phyloP scores from a whole-genome alignment of 306 rosid genomes.

The Cicer yamashitae region DNA sequence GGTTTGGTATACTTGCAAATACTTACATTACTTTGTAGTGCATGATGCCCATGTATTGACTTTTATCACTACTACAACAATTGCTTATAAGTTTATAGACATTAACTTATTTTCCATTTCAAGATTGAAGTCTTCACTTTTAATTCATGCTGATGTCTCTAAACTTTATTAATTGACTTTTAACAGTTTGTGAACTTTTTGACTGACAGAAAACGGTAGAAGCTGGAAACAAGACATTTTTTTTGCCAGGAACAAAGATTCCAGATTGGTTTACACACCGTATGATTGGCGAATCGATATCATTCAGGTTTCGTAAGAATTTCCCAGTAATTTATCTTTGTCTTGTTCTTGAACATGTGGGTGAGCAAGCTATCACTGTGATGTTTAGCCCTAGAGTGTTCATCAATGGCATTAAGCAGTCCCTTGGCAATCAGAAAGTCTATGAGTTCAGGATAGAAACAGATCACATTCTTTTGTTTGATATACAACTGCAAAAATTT shows the following conservation, averaged over 20 bases:
- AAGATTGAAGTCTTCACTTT: too few species aligned
- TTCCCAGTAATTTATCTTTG: slow-evolving; percentile 7
- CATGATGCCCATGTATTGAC: too few species aligned
- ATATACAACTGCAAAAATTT: background rate
- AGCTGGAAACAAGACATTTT: slow-evolving; percentile 3
- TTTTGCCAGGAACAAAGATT: slow-evolving; percentile 22
- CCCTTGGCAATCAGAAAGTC: background rate
- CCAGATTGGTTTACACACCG: slow-evolving; percentile 28
- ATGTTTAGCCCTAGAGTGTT: background rate
- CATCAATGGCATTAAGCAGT: slow-evolving; percentile 12
- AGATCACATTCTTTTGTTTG: slow-evolving; percentile 12
- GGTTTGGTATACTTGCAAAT: background rate
- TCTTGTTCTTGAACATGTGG: background rate
- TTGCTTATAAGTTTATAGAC: background rate
- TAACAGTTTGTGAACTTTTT: background rate
- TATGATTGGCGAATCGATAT: background rate
- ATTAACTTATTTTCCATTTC: background rate
- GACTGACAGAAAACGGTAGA: background rate
- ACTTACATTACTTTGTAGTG: too few species aligned
- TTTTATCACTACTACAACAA: too few species aligned
- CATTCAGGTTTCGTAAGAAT: slow-evolving; percentile 37
- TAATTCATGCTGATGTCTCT: background rate
- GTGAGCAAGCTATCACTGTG: background rate
- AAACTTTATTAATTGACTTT: background rate
- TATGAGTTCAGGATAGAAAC: background rate